phyloP scores from a whole-genome alignment of 2,329 filamentous ascomycete species.

The Venturia aucupariae region DNA sequence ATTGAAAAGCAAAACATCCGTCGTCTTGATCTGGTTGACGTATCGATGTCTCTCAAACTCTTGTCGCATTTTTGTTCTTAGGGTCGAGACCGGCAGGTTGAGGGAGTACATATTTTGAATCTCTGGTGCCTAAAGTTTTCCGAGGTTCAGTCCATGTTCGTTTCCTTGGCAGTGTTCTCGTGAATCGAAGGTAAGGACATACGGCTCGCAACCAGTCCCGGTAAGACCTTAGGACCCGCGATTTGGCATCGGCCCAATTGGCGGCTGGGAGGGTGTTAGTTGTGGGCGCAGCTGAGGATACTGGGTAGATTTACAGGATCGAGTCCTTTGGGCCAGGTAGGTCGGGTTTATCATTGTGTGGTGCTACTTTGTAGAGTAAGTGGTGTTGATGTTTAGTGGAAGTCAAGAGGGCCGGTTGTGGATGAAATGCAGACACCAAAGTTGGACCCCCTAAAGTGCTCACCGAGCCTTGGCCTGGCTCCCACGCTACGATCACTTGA shows the following conservation, averaged over 20 bases:
- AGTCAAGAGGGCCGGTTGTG: not conserved
- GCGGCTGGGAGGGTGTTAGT: slow-evolving; percentile 48
- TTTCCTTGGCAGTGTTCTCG: not conserved
- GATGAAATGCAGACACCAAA: not conserved
- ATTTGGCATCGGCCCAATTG: slow-evolving; percentile 83
- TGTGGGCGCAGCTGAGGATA: slow-evolving; percentile 16
- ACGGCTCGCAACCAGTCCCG: slow-evolving; percentile 94
- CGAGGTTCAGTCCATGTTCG: not conserved
- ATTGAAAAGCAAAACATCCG: slow-evolving; percentile 85
- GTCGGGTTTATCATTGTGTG: slow-evolving; percentile 71
- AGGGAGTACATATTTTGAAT: slow-evolving; percentile 97
- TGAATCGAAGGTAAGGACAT: slow-evolving; percentile 37
- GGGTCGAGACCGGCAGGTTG: slow-evolving; percentile 73
- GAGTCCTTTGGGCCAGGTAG: slow-evolving; percentile 60
- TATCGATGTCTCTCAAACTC: slow-evolving; percentile 95
- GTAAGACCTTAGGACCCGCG: slow-evolving; percentile 80
- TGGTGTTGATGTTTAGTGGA: not conserved
- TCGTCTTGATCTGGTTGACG: slow-evolving; percentile 76
- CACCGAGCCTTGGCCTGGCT: not conserved
- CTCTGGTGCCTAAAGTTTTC: slow-evolving; percentile 67
- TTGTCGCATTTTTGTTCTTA: slow-evolving; percentile 89
- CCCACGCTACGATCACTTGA: too few relatives aligned
- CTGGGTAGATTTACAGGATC: slow-evolving; percentile 36
- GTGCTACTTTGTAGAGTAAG: not conserved
- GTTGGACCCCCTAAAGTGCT: not conserved